Percentiles rank a stretch among this genome's conserved stretches.
These are phyloP conservation scores for Sanguinoderma infundibulare DNA, from an alignment of 1,284 basidiomycete species.

Conservation along the genomic window DNA sequence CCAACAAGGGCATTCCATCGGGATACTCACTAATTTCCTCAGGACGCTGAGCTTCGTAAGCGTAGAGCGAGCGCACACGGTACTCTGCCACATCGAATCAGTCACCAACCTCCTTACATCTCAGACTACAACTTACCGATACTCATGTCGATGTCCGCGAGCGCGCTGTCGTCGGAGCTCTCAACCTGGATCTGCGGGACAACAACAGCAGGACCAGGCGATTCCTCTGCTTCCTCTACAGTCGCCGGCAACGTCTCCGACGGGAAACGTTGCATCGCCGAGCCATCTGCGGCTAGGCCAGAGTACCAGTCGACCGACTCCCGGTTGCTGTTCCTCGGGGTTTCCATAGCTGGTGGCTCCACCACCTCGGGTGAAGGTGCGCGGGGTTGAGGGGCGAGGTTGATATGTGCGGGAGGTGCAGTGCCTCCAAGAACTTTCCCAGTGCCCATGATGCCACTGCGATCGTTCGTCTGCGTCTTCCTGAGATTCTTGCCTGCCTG, in stretches of 20 bases:
- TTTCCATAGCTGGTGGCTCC: slow-evolving; percentile 31
- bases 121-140: slow-evolving; percentile 47
- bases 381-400: slow-evolving; percentile 43
- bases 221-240: slow-evolving; percentile 60
- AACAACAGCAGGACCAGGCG: slow-evolving; percentile 25
- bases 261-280: slow-evolving; percentile 31
- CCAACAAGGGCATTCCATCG: neutral
- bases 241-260: slow-evolving; percentile 57
- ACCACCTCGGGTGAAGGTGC: slow-evolving; percentile 41
- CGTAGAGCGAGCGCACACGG: slow-evolving; percentile 80
- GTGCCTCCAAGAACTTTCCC: slow-evolving; percentile 82
- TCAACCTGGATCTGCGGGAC: slow-evolving; percentile 64
- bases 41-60: slow-evolving; percentile 83
- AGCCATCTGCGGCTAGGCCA: slow-evolving; percentile 80
- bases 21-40: slow-evolving; percentile 81
- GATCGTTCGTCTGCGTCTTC: slow-evolving; percentile 86
- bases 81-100: slow-evolving; percentile 49
- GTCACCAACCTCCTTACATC: slow-evolving; percentile 2
- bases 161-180: slow-evolving; percentile 57
- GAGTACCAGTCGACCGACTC: slow-evolving; percentile 94
- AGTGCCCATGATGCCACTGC: slow-evolving; percentile 69
- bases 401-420: slow-evolving; percentile 78
- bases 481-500: slow-evolving; percentile 78
- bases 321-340: slow-evolving; percentile 53
- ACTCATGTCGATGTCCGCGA: slow-evolving; percentile 82